These are phyloP conservation scores for Chytridiales sp. DNA, from an alignment of 371 early-diverging fungal species.

Conservation along the genomic window DNA sequence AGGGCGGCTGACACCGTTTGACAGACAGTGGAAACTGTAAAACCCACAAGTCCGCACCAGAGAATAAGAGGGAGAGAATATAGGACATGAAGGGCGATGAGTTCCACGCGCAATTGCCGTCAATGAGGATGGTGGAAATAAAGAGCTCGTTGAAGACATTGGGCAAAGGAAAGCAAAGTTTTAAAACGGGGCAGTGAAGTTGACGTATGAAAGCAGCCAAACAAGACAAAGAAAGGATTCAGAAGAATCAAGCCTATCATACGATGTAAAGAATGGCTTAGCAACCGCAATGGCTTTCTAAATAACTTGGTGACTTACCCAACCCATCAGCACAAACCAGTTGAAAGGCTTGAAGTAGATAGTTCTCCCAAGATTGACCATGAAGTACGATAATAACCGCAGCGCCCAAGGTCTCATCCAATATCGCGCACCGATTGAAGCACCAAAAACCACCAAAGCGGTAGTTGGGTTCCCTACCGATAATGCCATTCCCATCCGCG, in stretches of 20 bases:
- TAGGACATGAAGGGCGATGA: not conserved
- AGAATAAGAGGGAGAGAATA: not conserved
- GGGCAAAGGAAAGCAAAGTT: not conserved
- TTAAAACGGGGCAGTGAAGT: not conserved
- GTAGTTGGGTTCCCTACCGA: too few relatives aligned
- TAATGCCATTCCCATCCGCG: too few relatives aligned
- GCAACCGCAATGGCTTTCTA: too few relatives aligned
- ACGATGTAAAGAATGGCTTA: too few relatives aligned
- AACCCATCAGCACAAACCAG: not conserved
- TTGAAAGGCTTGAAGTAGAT: too few relatives aligned
- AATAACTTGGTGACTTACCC: too few relatives aligned
- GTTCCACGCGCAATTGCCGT: not conserved
- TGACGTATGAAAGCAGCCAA: not conserved
- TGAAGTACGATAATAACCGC: too few relatives aligned
- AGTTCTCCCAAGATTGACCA: too few relatives aligned
- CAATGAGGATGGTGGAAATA: not conserved
- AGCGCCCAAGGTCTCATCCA: too few relatives aligned
- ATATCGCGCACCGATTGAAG: too few relatives aligned
- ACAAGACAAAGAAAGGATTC: not conserved
- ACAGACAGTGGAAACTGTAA: not conserved
- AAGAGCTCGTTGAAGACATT: not conserved
- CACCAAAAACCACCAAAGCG: too few relatives aligned
- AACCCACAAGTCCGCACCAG: not conserved
- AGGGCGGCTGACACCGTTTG: not conserved
- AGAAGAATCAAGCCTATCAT: too few relatives aligned